Evolutionary conservation across 2,329 filamentous ascomycete species (phyloP).

Genomic region (Fusarium sp.): DNA sequence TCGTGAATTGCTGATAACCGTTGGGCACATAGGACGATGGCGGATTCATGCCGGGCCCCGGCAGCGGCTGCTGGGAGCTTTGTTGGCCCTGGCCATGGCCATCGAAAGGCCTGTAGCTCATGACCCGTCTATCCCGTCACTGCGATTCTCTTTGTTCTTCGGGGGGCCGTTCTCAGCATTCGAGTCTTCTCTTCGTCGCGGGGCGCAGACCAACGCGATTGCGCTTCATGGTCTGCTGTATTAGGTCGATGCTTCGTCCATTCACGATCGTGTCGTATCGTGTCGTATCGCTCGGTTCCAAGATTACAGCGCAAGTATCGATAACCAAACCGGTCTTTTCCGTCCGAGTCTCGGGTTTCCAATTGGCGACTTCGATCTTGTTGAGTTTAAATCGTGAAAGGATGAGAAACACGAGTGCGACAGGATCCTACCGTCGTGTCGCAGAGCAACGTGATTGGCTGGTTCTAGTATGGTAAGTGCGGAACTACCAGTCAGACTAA

Average conservation of each 20-base stretch:
- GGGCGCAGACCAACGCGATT: conserved; percentile 48
- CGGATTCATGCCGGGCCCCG: conserved; percentile 39
- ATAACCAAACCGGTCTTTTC: background rate
- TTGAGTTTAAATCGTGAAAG: conserved; percentile 36
- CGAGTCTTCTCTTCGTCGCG: conserved; percentile 44
- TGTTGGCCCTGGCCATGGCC: conserved; percentile 48
- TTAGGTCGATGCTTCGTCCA: conserved; percentile 14
- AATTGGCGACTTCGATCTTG: conserved; percentile 29
- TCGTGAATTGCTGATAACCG: conserved; percentile 47
- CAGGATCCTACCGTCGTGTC: conserved; percentile 42
- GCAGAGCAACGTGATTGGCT: conserved; percentile 42
- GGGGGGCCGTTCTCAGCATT: conserved; percentile 35
- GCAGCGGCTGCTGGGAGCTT: conserved; percentile 45
- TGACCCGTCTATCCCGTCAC: conserved; percentile 45
- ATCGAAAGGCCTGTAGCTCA: conserved; percentile 54
- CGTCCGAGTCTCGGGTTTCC: conserved; percentile 15
- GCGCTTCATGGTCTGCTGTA: conserved; percentile 44
- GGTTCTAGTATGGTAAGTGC: conserved; percentile 15
- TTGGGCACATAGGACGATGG: conserved; percentile 37
- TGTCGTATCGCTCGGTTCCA: conserved; percentile 9
- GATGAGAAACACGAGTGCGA: conserved; percentile 44
- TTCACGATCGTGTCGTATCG: conserved; percentile 24
- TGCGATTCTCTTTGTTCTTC: conserved; percentile 1
- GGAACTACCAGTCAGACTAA: conserved; percentile 34
- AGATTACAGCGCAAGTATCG: conserved; percentile 6